These are phyloP conservation scores for Capsicum chinense DNA, from an alignment of 257 asterid genomes.

Conservation along the genomic window DNA sequence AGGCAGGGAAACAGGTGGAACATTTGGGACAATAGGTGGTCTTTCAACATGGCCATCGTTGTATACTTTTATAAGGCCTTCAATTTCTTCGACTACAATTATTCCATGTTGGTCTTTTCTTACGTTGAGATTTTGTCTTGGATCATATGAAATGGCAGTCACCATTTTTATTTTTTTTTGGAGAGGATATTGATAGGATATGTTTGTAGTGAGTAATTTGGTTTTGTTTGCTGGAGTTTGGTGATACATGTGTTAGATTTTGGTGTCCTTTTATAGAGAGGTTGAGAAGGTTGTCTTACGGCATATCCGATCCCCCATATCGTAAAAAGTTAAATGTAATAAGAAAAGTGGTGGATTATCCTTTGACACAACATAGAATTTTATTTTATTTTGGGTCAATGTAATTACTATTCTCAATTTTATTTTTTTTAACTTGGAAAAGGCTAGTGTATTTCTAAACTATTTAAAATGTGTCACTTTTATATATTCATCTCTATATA, in stretches of 20 bases:
- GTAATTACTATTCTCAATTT: not conserved
- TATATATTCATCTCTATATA: no score
- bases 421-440: not conserved
- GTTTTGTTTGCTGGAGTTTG: not conserved
- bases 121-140: constrained; percentile 22
- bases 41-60: constrained; percentile 29
- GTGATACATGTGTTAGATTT: not conserved
- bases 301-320: not conserved
- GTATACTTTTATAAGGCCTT: constrained; percentile 29
- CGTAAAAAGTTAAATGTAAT: not conserved
- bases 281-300: no score
- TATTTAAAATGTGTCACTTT: no score
- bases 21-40: constrained; percentile 7
- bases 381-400: not conserved
- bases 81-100: constrained; percentile 20
- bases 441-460: no score
- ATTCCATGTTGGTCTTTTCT: not conserved
- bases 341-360: not conserved
- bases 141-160: constrained; percentile 26
- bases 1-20: constrained; percentile 1
- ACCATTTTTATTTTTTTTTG: constrained; percentile 2
- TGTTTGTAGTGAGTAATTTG: not conserved
- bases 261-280: constrained; percentile 19
- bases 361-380: not conserved
- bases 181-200: not conserved